A percentile compares a stretch with the other conserved stretches of the same genome.
Conservation (phyloP, 2,329 filamentous ascomycete genomes). For the Dryadomyces quercus-mongolicae region DNA sequence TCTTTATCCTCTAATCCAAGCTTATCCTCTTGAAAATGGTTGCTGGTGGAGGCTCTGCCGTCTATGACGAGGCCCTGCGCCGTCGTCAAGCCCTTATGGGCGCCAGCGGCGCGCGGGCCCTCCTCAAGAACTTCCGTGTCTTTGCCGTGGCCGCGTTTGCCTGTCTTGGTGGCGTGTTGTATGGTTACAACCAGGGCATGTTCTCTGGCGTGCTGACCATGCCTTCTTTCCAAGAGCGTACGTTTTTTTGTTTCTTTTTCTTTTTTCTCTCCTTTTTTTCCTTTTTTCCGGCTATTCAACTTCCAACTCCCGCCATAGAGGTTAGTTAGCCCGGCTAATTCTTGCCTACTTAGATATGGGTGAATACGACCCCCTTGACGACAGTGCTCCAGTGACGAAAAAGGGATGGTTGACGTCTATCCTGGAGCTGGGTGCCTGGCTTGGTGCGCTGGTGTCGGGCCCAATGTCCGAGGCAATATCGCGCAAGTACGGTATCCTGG, state of each 20-base stretch:
- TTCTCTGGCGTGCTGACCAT: slow-evolving; percentile 58
- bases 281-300: background rate
- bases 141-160: slow-evolving; percentile 50
- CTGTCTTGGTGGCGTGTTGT: slow-evolving; percentile 48
- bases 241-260: too few species aligned
- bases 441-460: slow-evolving; percentile 58
- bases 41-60: slow-evolving; percentile 2
- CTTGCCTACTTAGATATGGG: slow-evolving; percentile 36
- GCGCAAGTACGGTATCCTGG: slow-evolving; percentile 56
- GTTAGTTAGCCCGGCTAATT: background rate
- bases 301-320: too few species aligned
- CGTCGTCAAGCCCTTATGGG: slow-evolving; percentile 43
- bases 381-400: slow-evolving; percentile 33
- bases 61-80: slow-evolving; percentile 38
- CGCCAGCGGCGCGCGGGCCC: slow-evolving; percentile 34
- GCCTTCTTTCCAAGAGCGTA: slow-evolving; percentile 38
- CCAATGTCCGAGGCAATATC: slow-evolving; percentile 59
- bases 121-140: slow-evolving; percentile 45
- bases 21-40: slow-evolving; percentile 7
- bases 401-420: slow-evolving; percentile 54
- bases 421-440: slow-evolving; percentile 65
- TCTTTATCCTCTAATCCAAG: too few species aligned
- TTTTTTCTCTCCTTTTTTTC: too few species aligned
- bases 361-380: slow-evolving; percentile 33
- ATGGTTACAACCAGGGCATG: slow-evolving; percentile 68